Percentiles rank a stretch among this genome's conserved stretches.
Evolutionary conservation across 2,329 filamentous ascomycete species (phyloP).

Genomic region (Berkeleyomyces rouxiae): DNA sequence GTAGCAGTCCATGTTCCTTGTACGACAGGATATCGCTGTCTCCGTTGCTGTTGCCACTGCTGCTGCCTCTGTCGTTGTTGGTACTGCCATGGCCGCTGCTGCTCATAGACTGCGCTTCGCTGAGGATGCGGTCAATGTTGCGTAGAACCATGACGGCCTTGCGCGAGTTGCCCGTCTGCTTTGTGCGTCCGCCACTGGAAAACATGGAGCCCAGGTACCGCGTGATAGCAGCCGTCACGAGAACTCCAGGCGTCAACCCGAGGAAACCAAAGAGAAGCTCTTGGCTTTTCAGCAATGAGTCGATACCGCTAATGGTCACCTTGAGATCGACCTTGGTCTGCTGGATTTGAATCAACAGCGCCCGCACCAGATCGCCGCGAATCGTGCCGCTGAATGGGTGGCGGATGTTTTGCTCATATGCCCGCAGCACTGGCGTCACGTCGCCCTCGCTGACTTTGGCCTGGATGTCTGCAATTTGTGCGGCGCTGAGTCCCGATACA

Average conservation of each 20-base stretch:
- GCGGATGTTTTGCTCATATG: slow-evolving; percentile 78
- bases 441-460: slow-evolving; percentile 79
- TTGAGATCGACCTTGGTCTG: slow-evolving; percentile 99
- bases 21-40: slow-evolving; percentile 65
- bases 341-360: slow-evolving; percentile 87
- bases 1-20: slow-evolving; percentile 77
- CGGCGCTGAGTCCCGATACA: slow-evolving; percentile 37
- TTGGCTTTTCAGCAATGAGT: slow-evolving; percentile 85
- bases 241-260: slow-evolving; percentile 78
- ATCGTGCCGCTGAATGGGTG: slow-evolving; percentile 70
- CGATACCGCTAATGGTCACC: slow-evolving; percentile 88
- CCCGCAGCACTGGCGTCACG: slow-evolving; percentile 74
- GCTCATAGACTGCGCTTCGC: slow-evolving; percentile 44
- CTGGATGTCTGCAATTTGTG: slow-evolving; percentile 57
- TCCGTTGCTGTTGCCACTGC: background rate
- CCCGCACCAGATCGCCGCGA: slow-evolving; percentile 71
- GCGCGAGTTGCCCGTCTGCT: slow-evolving; percentile 46
- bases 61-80: background rate
- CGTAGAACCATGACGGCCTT: slow-evolving; percentile 63
- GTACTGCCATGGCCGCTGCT: background rate
- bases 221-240: slow-evolving; percentile 61
- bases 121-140: slow-evolving; percentile 72
- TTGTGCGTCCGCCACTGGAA: slow-evolving; percentile 42
- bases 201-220: slow-evolving; percentile 57
- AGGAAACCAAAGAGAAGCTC: slow-evolving; percentile 97